Conservation (phyloP, 2,329 filamentous ascomycete genomes). For the Cladophialophora yegresii region DNA sequence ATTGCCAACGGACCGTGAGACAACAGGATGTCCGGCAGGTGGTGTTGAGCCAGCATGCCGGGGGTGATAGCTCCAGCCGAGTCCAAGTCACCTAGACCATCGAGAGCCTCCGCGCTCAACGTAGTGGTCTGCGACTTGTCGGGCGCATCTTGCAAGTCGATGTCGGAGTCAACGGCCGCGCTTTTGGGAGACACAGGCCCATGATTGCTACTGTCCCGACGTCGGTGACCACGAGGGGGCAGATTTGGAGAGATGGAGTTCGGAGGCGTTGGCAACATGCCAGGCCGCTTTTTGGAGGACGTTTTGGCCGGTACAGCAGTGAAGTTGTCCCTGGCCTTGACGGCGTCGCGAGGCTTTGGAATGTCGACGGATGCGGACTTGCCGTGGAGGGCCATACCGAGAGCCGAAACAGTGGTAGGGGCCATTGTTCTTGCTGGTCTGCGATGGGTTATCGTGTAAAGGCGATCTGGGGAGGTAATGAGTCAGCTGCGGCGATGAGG, state of each 20-base stretch:
- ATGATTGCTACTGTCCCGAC: constrained; percentile 61
- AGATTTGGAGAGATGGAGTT: constrained; percentile 92
- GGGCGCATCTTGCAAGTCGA: constrained; percentile 74
- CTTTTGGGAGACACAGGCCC: constrained; percentile 47
- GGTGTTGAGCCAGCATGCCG: constrained; percentile 79
- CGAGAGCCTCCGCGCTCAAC: constrained; percentile 49
- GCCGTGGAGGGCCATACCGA: constrained; percentile 54
- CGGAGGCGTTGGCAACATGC: constrained; percentile 78
- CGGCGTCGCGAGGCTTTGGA: constrained; percentile 47
- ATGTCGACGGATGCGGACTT: constrained; percentile 55
- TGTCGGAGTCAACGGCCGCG: constrained; percentile 73
- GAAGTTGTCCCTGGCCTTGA: constrained; percentile 43
- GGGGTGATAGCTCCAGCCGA: constrained; percentile 81
- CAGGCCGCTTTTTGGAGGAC: constrained; percentile 35
- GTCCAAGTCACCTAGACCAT: constrained; percentile 62
- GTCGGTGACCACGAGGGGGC: constrained; percentile 75
- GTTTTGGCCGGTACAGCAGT: constrained; percentile 38
- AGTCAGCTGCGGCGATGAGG: constrained; percentile 29
- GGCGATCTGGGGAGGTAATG: constrained; percentile 22
- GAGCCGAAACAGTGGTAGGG: constrained; percentile 48
- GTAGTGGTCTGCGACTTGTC: constrained; percentile 50
- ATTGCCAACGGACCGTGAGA: constrained; percentile 90
- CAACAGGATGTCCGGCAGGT: constrained; percentile 87
- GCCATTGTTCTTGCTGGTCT: constrained; percentile 45
- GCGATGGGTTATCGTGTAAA: constrained; percentile 27